A percentile compares a stretch with the other conserved stretches of the same genome.
These are phyloP conservation scores for Trichoderma hamatum DNA, from an alignment of 2,329 filamentous ascomycete species.

Conservation along the genomic window DNA sequence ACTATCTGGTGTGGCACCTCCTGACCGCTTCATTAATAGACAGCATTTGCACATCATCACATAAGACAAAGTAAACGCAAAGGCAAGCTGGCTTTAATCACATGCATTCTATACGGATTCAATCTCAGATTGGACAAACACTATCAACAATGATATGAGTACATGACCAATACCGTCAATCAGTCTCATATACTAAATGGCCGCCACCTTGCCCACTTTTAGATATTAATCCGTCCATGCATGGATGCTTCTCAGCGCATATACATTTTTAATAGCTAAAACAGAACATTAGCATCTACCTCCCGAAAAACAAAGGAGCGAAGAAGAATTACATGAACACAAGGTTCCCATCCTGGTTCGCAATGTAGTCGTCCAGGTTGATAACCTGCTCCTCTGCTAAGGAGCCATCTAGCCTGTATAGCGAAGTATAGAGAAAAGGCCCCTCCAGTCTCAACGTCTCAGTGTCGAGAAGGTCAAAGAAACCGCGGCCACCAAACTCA, in stretches of 20 bases:
- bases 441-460: constrained; percentile 19
- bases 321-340: constrained; percentile 11
- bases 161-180: neutral
- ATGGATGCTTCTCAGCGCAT: neutral
- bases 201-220: neutral
- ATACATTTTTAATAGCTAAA: neutral
- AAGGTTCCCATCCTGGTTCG: constrained; percentile 5
- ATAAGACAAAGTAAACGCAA: neutral
- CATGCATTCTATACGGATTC: neutral
- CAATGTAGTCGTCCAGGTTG: constrained; percentile 7
- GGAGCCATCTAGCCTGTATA: constrained; percentile 8
- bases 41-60: neutral
- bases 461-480: constrained; percentile 6
- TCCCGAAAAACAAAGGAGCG: neutral
- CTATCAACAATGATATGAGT: neutral
- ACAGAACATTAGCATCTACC: neutral
- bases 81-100: neutral
- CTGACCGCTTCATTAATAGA: neutral
- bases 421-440: neutral
- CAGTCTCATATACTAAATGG: neutral
- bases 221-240: no score
- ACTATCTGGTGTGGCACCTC: neutral
- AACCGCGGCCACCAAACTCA: neutral
- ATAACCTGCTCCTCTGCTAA: constrained; percentile 16
- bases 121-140: neutral